Conservation (phyloP, 1,284 basidiomycete species). For the Blastosporella zonata region DNA sequence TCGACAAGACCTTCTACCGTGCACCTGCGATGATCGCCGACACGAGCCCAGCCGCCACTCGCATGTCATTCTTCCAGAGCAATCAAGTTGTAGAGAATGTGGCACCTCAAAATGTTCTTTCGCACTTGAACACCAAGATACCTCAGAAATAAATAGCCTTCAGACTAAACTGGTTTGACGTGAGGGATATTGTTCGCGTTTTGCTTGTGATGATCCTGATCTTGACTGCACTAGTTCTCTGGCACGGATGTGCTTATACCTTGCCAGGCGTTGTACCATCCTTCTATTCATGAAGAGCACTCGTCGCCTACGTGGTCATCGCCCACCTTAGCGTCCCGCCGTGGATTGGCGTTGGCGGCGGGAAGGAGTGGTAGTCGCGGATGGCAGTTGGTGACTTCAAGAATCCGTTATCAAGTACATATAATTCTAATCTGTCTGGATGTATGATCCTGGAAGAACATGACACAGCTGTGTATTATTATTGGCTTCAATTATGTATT, state of each 20-base stretch:
- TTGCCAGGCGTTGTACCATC: not conserved
- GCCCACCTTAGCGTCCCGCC: not conserved
- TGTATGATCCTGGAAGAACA: not conserved
- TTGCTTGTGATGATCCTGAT: not conserved
- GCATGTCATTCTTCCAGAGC: slow-evolving; percentile 16
- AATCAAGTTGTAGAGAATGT: slow-evolving; percentile 4
- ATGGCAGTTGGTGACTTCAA: not conserved
- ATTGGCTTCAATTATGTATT: not conserved
- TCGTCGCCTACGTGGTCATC: too few relatives aligned
- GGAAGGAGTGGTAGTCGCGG: not conserved
- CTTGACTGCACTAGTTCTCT: not conserved
- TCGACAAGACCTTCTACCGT: not conserved
- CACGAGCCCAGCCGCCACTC: not conserved
- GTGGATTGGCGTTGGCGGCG: not conserved
- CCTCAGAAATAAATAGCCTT: not conserved
- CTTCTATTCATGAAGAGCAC: too few relatives aligned
- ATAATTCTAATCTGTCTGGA: not conserved
- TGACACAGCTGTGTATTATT: not conserved
- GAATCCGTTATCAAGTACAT: not conserved
- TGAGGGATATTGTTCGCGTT: not conserved
- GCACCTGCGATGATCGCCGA: not conserved
- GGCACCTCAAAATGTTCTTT: slow-evolving; percentile 1
- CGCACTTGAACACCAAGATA: not conserved
- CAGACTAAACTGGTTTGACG: not conserved
- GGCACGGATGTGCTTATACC: not conserved